Conservation (phyloP, 1,284 basidiomycete genomes). For the Rhodotorula sp. region DNA sequence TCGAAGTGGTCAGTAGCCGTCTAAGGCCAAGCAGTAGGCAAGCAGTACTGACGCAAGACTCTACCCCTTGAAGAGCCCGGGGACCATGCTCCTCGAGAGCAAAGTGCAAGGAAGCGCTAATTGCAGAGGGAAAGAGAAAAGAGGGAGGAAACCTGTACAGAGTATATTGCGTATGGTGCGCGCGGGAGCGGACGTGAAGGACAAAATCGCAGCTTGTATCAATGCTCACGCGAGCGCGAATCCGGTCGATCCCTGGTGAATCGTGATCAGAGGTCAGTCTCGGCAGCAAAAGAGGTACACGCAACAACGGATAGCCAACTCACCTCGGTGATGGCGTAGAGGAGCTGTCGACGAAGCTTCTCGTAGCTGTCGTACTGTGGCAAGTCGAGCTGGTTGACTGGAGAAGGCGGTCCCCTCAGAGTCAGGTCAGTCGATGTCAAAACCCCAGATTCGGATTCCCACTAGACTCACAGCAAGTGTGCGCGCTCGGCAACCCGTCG, state of each 20-base stretch:
- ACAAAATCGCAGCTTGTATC: background rate
- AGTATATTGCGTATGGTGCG: background rate
- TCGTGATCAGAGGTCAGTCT: background rate
- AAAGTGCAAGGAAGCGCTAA: background rate
- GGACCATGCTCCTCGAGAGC: background rate
- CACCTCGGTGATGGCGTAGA: conserved; percentile 89
- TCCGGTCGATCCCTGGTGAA: conserved; percentile 2
- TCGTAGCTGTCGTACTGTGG: conserved; percentile 88
- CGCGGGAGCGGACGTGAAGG: background rate
- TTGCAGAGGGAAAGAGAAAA: background rate
- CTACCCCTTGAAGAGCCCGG: no score
- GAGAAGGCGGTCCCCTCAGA: background rate
- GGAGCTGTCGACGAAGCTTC: conserved; percentile 79
- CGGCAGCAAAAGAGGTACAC: background rate
- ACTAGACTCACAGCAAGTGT: conserved; percentile 61
- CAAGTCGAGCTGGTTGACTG: conserved; percentile 64
- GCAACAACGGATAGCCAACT: conserved; percentile 85
- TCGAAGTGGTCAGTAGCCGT: no score
- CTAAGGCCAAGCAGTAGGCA: no score
- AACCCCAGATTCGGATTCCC: background rate
- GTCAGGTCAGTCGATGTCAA: background rate
- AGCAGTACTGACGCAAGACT: no score
- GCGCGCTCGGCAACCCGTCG: conserved; percentile 22
- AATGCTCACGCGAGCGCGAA: conserved; percentile 4
- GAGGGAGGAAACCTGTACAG: background rate